Percentiles rank a stretch among this genome's conserved stretches.
Evolutionary conservation across 768 basidiomycete genomes (phyloP).

Genomic region (Hysterangium stoloniferum): DNA sequence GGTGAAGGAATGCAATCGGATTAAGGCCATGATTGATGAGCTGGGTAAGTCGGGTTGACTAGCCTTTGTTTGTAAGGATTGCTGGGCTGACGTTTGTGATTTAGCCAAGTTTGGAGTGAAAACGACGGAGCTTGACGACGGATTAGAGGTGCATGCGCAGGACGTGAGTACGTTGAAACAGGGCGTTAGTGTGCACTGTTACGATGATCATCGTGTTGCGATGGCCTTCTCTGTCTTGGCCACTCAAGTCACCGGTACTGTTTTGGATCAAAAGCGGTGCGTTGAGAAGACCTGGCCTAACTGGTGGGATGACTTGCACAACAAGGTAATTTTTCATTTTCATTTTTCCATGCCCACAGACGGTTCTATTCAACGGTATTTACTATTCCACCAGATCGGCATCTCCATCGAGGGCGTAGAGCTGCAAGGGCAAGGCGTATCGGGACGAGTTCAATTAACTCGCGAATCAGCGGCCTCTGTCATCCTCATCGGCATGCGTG

Average conservation of each 20-base stretch:
- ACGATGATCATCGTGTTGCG: constrained; percentile 97
- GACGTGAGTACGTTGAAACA: constrained; percentile 51
- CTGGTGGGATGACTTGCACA: constrained; percentile 98
- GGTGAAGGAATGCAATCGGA: constrained; percentile 97
- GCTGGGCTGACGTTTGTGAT: constrained; percentile 16
- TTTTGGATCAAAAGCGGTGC: constrained; percentile 93
- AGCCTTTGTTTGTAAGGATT: too few species aligned
- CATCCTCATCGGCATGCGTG: constrained; percentile 91
- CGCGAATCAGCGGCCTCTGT: constrained; percentile 45
- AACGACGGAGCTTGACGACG: constrained; percentile 88
- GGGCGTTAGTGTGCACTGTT: constrained; percentile 86
- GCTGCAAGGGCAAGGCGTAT: constrained; percentile 38
- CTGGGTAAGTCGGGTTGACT: constrained; percentile 46
- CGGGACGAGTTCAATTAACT: constrained; percentile 30
- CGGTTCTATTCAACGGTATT: constrained; percentile 10
- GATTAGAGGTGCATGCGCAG: constrained; percentile 81
- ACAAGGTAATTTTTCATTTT: constrained; percentile 51
- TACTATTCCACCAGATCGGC: constrained; percentile 72
- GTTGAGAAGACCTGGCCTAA: constrained; percentile 99
- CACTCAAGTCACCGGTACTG: constrained; percentile 60
- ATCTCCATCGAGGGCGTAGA: constrained; percentile 83
- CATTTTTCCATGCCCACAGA: too few species aligned
- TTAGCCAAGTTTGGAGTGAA: constrained; percentile 91
- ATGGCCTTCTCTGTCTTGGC: constrained; percentile 96
- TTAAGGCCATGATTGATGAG: constrained; percentile 93